Percentiles rank a stretch among this genome's conserved stretches.
These are phyloP conservation scores for Aspergillus udagawae DNA, from an alignment of 2,329 filamentous ascomycete species.

Conservation along the genomic window DNA sequence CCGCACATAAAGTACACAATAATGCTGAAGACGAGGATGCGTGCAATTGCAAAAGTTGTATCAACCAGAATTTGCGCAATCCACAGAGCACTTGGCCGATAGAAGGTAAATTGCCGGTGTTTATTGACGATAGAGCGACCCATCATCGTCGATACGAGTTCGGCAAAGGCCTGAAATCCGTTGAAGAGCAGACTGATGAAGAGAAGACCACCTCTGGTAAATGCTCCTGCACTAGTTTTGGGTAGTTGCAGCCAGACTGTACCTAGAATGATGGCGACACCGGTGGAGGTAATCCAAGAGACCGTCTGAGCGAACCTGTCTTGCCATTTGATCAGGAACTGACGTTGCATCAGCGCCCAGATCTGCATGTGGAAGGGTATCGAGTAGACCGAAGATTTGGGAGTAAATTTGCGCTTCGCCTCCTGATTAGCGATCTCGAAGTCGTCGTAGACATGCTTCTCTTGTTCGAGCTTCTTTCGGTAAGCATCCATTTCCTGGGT, in stretches of 20 bases:
- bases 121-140: constrained; percentile 77
- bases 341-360: constrained; percentile 77
- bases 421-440: constrained; percentile 73
- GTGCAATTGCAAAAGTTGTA: constrained; percentile 64
- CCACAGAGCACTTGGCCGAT: constrained; percentile 76
- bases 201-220: constrained; percentile 75
- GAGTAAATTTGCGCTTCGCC: constrained; percentile 70
- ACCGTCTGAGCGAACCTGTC: constrained; percentile 74
- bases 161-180: constrained; percentile 79
- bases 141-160: constrained; percentile 70
- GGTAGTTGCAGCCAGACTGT: constrained; percentile 73
- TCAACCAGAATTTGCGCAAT: constrained; percentile 80
- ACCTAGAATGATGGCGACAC: constrained; percentile 74
- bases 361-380: constrained; percentile 80
- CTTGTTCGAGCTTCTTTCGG: constrained; percentile 58
- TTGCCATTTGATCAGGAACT: constrained; percentile 82
- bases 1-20: constrained; percentile 79
- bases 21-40: constrained; percentile 68
- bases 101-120: constrained; percentile 77
- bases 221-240: constrained; percentile 62
- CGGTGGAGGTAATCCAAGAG: constrained; percentile 66
- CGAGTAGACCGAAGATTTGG: constrained; percentile 71
- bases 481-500: constrained; percentile 66
- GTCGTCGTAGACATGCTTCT: constrained; percentile 67
- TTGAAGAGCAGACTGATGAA: constrained; percentile 81